A percentile compares a stretch with the other conserved stretches of the same genome.
Evolutionary conservation across 108 stramenopile species (phyloP).

Genomic region (Epipyxis sp.): DNA sequence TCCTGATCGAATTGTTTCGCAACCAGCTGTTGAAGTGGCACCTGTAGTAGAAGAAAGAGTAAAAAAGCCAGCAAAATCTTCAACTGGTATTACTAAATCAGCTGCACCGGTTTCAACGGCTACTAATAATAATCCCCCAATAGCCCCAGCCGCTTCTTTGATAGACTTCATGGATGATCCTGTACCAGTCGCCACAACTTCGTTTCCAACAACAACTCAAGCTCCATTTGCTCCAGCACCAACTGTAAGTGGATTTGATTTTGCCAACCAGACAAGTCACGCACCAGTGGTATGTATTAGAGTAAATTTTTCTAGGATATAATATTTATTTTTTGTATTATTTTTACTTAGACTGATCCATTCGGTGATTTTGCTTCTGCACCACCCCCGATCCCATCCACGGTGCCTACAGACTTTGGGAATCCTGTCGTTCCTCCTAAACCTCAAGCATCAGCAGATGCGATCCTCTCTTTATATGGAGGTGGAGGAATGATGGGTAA

Average conservation of each 20-base stretch:
- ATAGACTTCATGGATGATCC: conserved; percentile 22
- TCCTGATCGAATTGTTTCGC: background rate
- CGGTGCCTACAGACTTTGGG: background rate
- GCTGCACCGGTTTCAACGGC: conserved; percentile 1
- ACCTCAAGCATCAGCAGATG: conserved; percentile 20
- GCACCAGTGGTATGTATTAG: conserved; percentile 9
- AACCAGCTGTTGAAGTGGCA: background rate
- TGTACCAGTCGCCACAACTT: too few species aligned
- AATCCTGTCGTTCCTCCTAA: background rate
- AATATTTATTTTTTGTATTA: too few species aligned
- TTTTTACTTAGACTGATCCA: background rate
- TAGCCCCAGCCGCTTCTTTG: background rate
- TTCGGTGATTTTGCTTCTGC: background rate
- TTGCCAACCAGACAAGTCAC: background rate
- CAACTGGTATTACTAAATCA: background rate
- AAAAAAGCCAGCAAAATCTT: background rate
- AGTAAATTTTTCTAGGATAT: too few species aligned
- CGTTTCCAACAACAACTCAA: background rate
- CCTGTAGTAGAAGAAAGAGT: background rate
- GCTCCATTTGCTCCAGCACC: conserved; percentile 18
- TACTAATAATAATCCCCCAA: background rate
- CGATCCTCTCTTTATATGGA: conserved; percentile 20
- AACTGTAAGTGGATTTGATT: background rate
- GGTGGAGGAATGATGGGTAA: background rate
- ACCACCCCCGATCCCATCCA: background rate